These are phyloP conservation scores for Yarrowia divulgata DNA, from an alignment of 805 yeast species.

Conservation along the genomic window DNA sequence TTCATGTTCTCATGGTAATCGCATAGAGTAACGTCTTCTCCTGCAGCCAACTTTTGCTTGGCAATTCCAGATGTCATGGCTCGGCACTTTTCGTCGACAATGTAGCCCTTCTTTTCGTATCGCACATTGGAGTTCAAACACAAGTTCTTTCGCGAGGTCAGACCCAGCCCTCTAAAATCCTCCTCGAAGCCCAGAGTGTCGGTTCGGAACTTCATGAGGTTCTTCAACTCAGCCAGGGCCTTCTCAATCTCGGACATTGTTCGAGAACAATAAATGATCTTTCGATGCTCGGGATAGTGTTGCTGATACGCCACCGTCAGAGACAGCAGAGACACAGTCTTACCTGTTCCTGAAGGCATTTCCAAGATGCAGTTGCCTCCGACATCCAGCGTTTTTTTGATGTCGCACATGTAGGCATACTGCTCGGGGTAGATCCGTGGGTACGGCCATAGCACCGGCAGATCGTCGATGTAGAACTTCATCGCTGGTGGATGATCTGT, in stretches of 20 bases:
- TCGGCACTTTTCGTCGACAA: slow-evolving; percentile 96
- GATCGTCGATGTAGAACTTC: slow-evolving; percentile 91
- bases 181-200: slow-evolving; percentile 85
- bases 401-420: slow-evolving; percentile 96
- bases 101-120: slow-evolving; percentile 85
- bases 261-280: slow-evolving; percentile 97
- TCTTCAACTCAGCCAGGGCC: slow-evolving; percentile 88
- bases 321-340: slow-evolving; percentile 89
- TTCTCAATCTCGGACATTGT: slow-evolving; percentile 99
- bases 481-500: slow-evolving; percentile 50
- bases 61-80: slow-evolving; percentile 92
- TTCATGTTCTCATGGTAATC: slow-evolving; percentile 90
- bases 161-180: slow-evolving; percentile 91
- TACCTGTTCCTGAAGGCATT: slow-evolving; percentile 99
- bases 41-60: slow-evolving; percentile 67
- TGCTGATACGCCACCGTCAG: slow-evolving; percentile 94
- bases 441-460: slow-evolving; percentile 95
- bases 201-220: slow-evolving; percentile 84
- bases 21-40: slow-evolving; percentile 71
- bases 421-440: slow-evolving; percentile 98
- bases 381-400: slow-evolving; percentile 89
- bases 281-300: slow-evolving; percentile 90
- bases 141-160: slow-evolving; percentile 91
- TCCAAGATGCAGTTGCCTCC: slow-evolving; percentile 97
- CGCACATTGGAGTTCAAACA: slow-evolving; percentile 90